phyloP scores from a whole-genome alignment of 495 filamentous ascomycete genomes.

The Coniosporium apollinis region DNA sequence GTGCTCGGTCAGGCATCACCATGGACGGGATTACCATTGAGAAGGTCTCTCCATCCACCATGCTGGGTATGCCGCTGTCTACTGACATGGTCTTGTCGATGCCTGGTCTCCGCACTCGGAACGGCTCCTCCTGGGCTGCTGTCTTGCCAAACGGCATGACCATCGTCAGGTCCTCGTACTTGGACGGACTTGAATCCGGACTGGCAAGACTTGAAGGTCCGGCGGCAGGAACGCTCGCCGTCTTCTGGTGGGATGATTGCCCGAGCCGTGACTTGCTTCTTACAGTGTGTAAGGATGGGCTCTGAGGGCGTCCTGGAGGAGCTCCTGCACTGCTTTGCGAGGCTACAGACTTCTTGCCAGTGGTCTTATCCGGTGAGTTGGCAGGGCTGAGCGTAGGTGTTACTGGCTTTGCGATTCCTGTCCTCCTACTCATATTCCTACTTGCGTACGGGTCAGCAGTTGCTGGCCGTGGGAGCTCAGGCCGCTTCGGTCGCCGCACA shows the following conservation, averaged over 20 bases:
- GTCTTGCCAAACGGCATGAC: conserved; percentile 17
- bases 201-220: too few relatives aligned
- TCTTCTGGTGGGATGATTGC: too few relatives aligned
- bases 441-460: conserved; percentile 42
- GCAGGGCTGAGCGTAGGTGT: conserved; percentile 26
- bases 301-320: conserved; percentile 4
- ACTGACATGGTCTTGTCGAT: conserved; percentile 17
- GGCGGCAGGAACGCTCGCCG: too few relatives aligned
- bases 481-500: conserved; percentile 35
- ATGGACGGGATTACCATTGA: conserved; percentile 26
- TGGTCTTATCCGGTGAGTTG: conserved; percentile 28
- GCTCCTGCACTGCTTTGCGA: conserved; percentile 14
- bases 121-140: conserved; percentile 2
- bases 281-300: conserved; percentile 14
- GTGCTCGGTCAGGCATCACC: conserved; percentile 5
- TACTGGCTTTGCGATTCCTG: conserved; percentile 23
- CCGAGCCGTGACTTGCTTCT: conserved; percentile 2
- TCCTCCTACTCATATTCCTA: conserved; percentile 17
- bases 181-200: conserved; percentile 9
- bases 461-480: conserved; percentile 36
- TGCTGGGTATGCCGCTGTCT: conserved; percentile 16
- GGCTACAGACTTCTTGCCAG: conserved; percentile 18
- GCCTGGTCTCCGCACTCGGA: conserved; percentile 12
- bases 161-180: conserved; percentile 24
- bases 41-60: conserved; percentile 24